A percentile compares a stretch with the other conserved stretches of the same genome.
These are phyloP conservation scores for Paecilomyces sp. DNA, from an alignment of 2,329 filamentous ascomycete species.

Conservation along the genomic window DNA sequence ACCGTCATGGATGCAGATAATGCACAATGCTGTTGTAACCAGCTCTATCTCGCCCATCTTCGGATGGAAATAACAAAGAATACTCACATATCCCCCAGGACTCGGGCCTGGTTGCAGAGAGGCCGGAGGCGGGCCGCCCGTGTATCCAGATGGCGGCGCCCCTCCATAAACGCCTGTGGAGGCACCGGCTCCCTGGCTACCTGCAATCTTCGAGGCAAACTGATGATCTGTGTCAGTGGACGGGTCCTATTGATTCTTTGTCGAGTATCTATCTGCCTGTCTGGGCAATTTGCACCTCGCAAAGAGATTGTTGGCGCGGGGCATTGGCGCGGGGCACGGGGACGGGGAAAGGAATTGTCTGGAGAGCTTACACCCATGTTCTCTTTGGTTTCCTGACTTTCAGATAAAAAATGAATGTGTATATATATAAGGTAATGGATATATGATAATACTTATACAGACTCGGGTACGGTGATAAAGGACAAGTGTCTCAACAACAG, in stretches of 20 bases:
- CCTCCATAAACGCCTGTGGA: slow-evolving; percentile 23
- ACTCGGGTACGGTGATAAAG: not conserved
- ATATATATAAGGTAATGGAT: not conserved
- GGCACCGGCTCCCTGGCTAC: slow-evolving; percentile 22
- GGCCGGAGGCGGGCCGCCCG: slow-evolving; percentile 23
- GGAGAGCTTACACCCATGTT: not conserved
- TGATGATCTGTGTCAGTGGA: slow-evolving; percentile 6
- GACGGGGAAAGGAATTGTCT: not conserved
- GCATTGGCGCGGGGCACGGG: not conserved
- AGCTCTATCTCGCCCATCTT: not conserved
- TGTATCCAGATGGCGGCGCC: slow-evolving; percentile 30
- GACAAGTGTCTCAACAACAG: not conserved
- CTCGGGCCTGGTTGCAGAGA: slow-evolving; percentile 22
- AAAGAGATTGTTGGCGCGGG: not conserved
- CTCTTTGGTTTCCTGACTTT: not conserved
- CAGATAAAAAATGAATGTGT: not conserved
- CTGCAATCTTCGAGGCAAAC: slow-evolving; percentile 35
- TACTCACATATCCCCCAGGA: slow-evolving; percentile 48
- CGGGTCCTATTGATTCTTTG: not conserved
- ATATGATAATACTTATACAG: not conserved
- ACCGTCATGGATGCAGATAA: not conserved
- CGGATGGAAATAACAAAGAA: not conserved
- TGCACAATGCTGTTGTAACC: not conserved
- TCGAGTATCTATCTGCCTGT: not conserved
- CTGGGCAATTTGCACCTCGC: not conserved